Evolutionary conservation across 805 yeast species (phyloP).

Genomic region (Yamadazyma phyllophila): DNA sequence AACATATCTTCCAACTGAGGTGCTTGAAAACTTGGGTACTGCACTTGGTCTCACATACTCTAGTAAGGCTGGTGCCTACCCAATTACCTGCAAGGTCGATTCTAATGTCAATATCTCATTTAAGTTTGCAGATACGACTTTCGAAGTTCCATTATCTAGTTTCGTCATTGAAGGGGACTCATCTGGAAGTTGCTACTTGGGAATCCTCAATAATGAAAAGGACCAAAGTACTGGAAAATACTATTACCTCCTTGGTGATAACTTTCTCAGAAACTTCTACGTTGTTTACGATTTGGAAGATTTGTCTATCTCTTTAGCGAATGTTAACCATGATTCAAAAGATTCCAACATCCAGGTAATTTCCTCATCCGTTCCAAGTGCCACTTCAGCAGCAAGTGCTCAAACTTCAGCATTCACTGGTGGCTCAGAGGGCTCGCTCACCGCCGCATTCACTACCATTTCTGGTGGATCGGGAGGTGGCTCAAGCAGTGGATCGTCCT

Average conservation of each 20-base stretch:
- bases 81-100: constrained; percentile 3
- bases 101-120: background rate
- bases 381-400: constrained; percentile 51
- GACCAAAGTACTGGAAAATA: constrained; percentile 25
- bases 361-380: constrained; percentile 42
- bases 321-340: constrained; percentile 19
- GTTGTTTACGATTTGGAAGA: constrained; percentile 62
- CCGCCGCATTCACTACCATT: background rate
- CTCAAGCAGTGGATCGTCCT: no score
- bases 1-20: constrained; percentile 17
- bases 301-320: constrained; percentile 51
- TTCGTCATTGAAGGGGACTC: constrained; percentile 4
- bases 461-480: background rate
- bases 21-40: constrained; percentile 33
- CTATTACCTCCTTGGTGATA: constrained; percentile 56
- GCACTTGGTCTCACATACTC: constrained; percentile 34
- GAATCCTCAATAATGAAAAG: background rate
- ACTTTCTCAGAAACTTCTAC: constrained; percentile 59
- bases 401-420: constrained; percentile 5
- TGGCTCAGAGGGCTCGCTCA: background rate
- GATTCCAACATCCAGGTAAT: constrained; percentile 40
- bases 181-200: constrained; percentile 3
- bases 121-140: constrained; percentile 4
- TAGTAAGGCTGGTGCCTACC: background rate
- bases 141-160: constrained; percentile 11